Conservation (phyloP, 768 basidiomycete genomes). For the Amanita molliuscula region DNA sequence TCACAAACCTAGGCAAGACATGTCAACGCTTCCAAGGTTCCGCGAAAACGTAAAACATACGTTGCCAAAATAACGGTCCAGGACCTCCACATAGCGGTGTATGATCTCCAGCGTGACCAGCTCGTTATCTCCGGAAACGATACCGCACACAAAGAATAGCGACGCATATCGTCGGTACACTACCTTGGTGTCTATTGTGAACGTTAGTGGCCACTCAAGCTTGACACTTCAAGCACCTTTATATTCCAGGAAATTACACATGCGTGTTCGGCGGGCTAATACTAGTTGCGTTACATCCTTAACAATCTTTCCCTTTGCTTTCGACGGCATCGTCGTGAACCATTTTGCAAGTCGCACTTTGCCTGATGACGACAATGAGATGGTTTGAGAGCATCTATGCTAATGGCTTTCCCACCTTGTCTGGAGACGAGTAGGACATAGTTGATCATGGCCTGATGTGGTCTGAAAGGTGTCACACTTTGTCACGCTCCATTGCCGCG, state of each 20-base stretch:
- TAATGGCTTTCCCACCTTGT: conserved; percentile 51
- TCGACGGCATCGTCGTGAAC: conserved; percentile 91
- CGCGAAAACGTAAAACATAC: conserved; percentile 31
- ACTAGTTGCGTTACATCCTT: conserved; percentile 99
- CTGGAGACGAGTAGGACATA: conserved; percentile 97
- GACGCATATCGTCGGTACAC: conserved; percentile 96
- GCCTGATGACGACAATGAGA: conserved; percentile 34
- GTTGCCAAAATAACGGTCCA: conserved; percentile 91
- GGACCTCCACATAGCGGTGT: conserved; percentile 89
- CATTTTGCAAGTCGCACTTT: conserved; percentile 98
- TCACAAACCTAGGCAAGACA: conserved; percentile 66
- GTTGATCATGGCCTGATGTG: conserved; percentile 62
- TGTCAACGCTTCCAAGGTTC: conserved; percentile 5
- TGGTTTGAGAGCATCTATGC: not conserved
- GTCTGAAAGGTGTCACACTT: not conserved
- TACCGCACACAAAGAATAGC: conserved; percentile 91
- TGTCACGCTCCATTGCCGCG: not conserved
- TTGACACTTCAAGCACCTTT: conserved; percentile 50
- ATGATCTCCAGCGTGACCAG: conserved; percentile 90
- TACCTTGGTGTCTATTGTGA: conserved; percentile 75
- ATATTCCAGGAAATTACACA: conserved; percentile 99
- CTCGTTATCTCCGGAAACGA: conserved; percentile 83
- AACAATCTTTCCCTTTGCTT: conserved; percentile 91
- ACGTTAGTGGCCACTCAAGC: not conserved
- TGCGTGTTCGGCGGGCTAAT: conserved; percentile 85